Conservation (phyloP, 73 alveolate species). For the Paramecium caudatum region DNA sequence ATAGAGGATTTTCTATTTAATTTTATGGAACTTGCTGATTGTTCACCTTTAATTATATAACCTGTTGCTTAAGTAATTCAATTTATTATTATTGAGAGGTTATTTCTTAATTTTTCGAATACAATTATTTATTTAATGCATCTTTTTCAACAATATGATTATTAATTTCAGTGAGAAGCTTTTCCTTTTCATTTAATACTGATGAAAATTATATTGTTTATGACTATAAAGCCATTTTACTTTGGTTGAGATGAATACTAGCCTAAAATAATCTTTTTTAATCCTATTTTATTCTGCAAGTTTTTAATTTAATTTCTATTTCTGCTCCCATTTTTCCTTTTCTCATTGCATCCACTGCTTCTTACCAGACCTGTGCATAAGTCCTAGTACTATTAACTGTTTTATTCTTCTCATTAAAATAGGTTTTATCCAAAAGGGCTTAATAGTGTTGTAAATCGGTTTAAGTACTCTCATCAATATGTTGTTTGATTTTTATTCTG, state of each 20-base stretch:
- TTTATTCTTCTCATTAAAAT: not conserved
- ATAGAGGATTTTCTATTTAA: too few species aligned
- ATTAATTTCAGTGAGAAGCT: not conserved
- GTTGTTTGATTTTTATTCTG: not conserved
- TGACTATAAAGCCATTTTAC: not conserved
- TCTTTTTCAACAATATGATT: not conserved
- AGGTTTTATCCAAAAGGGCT: not conserved
- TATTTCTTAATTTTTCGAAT: too few species aligned
- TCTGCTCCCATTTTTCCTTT: constrained; percentile 37
- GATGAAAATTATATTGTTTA: not conserved
- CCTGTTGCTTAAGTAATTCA: too few species aligned
- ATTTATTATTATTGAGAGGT: too few species aligned
- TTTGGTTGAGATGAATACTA: not conserved
- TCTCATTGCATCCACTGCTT: not conserved
- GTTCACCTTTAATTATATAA: too few species aligned
- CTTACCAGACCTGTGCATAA: not conserved
- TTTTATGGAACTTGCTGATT: too few species aligned
- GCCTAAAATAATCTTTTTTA: not conserved
- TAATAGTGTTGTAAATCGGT: not conserved
- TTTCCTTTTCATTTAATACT: constrained; percentile 16
- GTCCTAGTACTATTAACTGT: not conserved
- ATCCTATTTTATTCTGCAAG: not conserved
- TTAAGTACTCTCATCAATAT: not conserved
- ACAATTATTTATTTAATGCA: not conserved
- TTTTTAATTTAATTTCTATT: not conserved